Conservation (phyloP, 139 green algal genomes). For the Closterium sp. region DNA sequence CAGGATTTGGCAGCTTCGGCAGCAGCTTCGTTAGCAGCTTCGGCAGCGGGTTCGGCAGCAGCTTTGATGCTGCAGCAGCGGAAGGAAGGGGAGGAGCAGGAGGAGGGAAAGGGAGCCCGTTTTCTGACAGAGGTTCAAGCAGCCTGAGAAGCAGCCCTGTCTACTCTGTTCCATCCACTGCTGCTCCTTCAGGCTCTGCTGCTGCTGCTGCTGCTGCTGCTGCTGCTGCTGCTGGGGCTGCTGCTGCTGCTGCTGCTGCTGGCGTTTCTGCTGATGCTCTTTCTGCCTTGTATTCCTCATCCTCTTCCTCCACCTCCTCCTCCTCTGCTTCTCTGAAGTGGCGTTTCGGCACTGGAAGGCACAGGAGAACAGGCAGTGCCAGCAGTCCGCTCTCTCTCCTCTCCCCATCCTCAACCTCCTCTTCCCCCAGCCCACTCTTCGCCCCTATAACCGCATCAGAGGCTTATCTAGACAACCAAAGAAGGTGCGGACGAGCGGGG, state of each 20-base stretch:
- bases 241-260: too few species aligned
- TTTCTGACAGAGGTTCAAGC: background rate
- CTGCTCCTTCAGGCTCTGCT: background rate
- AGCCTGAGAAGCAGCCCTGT: background rate
- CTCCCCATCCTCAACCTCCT: background rate
- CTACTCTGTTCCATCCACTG: background rate
- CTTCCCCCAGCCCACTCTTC: background rate
- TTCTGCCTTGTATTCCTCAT: background rate
- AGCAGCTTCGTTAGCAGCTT: background rate
- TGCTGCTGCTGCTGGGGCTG: background rate
- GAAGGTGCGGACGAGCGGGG: background rate
- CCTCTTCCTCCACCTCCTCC: background rate
- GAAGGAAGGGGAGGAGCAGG: background rate
- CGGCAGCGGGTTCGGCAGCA: background rate
- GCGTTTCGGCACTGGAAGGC: background rate
- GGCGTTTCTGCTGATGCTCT: background rate
- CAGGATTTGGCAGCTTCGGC: background rate
- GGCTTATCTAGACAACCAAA: background rate
- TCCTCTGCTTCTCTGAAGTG: background rate
- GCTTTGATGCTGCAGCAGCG: background rate
- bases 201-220: background rate
- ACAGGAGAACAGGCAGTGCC: background rate
- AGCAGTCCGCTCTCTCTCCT: background rate
- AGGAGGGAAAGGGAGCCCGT: background rate
- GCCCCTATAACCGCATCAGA: background rate